Evolutionary conservation across 2,329 filamentous ascomycete species (phyloP), one percentile per base, ranked within the genome.

Genomic region (Botrytis deweyae): DNA sequence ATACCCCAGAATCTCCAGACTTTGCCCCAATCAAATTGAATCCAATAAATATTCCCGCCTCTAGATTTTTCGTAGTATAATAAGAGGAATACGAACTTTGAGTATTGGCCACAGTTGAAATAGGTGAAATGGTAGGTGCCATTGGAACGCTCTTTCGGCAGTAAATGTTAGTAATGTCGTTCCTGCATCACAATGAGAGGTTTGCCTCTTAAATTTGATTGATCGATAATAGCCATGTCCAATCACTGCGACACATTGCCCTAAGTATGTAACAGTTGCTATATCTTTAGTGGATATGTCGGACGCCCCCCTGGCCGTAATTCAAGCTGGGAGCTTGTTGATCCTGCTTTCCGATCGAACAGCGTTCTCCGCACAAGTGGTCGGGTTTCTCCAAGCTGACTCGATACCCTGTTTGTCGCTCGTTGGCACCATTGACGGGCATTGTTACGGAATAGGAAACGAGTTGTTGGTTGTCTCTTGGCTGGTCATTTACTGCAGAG

Each of bases 1-100:
- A 10, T 61, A 72, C 52, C 71, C 71, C 63, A 49, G 52, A 68
- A 69, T 68, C 71, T 52, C 63, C 52, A 68, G 71, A 69, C 25
- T 61, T 62, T 40, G n/a, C 46, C 66, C 66, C 49, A 68, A 68
- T 67, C 65, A 67, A 22, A 55, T 55, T 36, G 36, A 6, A 16
- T n/a, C n/a, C n/a, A 58, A 59, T 38, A 9, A 20, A n/a, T 33
- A 49, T 22, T 29, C 29, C 55, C 40, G 63, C 65, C 46, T 67
- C 62, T 42, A 46, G 12, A n/a, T 33, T 42, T 68, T 49, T 46
- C 10, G 18, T 33, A 18, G n/a, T 18, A 55, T 29, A 55, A 29
- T 29, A 29, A 29, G 10, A 72, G n/a, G 29, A 59, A 68, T 44
- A 68, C 49, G 49, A 68, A 58, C 66, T 42, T 22, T 33, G 8